A percentile compares a stretch with the other conserved stretches of the same genome.
phyloP scores from a whole-genome alignment of 208 protist genomes.

The Willaertia magna region DNA sequence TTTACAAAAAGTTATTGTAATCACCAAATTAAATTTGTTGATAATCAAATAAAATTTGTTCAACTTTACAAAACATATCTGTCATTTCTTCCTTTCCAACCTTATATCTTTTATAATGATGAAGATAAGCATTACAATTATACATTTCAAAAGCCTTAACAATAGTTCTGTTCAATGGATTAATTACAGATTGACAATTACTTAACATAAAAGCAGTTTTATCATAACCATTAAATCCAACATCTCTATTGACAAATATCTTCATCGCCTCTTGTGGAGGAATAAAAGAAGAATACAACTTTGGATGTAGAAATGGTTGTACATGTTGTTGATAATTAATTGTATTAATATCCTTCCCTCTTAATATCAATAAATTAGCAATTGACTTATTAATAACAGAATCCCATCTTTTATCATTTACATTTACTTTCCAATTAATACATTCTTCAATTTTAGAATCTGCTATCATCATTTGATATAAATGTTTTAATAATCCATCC shows the following conservation, averaged over 20 bases:
- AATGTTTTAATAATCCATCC: slow-evolving; percentile 14
- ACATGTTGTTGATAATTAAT: not conserved
- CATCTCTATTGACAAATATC: not conserved
- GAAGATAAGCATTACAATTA: slow-evolving; percentile 17
- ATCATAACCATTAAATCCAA: not conserved
- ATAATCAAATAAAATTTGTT: slow-evolving; percentile 20
- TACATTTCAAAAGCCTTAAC: slow-evolving; percentile 21
- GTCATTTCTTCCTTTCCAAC: slow-evolving; percentile 11
- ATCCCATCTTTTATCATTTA: not conserved
- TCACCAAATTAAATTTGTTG: not conserved
- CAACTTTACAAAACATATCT: not conserved
- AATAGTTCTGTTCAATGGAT: slow-evolving; percentile 11
- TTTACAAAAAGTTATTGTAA: no score
- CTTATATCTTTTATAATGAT: slow-evolving; percentile 18
- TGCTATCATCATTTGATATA: slow-evolving; percentile 23
- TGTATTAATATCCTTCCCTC: slow-evolving; percentile 1
- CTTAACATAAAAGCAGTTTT: not conserved
- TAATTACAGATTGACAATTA: slow-evolving; percentile 16
- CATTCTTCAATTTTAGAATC: slow-evolving; percentile 9
- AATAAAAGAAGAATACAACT: not conserved
- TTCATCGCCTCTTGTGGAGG: not conserved
- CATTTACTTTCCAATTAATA: slow-evolving; percentile 16
- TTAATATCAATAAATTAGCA: slow-evolving; percentile 5
- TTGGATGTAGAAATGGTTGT: not conserved
- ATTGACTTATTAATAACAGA: not conserved